phyloP scores from a whole-genome alignment of 805 yeast species.

The Hanseniaspora pseudoguilliermondii region DNA sequence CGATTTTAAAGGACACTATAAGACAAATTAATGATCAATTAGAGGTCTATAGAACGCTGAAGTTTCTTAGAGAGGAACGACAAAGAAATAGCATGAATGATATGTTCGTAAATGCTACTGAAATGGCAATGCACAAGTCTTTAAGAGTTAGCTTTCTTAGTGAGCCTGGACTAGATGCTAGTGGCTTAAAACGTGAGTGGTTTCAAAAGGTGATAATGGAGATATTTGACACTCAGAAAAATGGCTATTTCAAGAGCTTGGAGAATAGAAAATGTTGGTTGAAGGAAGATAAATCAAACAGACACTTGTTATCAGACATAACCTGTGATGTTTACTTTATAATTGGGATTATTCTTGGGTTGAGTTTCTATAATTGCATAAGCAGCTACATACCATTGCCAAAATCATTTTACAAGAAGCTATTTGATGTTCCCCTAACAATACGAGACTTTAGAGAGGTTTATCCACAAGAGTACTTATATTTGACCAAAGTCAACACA shows the following conservation, averaged over 20 bases:
- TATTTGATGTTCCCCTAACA: constrained; percentile 42
- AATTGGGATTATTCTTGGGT: constrained; percentile 76
- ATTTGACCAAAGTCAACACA: constrained; percentile 36
- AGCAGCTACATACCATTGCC: constrained; percentile 75
- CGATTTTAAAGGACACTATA: constrained; percentile 57
- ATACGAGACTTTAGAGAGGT: constrained; percentile 56
- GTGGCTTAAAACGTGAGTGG: constrained; percentile 93
- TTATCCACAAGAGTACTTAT: constrained; percentile 53
- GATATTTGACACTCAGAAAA: constrained; percentile 47
- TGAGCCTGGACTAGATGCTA: constrained; percentile 92
- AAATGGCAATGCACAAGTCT: constrained; percentile 52
- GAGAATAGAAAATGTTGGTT: constrained; percentile 78
- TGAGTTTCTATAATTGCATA: constrained; percentile 83
- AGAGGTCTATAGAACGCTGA: constrained; percentile 24
- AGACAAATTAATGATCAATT: not conserved
- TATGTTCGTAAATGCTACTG: not conserved
- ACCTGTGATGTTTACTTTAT: constrained; percentile 49
- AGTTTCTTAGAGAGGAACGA: constrained; percentile 35
- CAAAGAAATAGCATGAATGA: not conserved
- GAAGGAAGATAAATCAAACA: constrained; percentile 26
- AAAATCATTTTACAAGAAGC: constrained; percentile 57
- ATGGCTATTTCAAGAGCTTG: constrained; percentile 52
- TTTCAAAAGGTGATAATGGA: constrained; percentile 60
- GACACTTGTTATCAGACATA: constrained; percentile 17
- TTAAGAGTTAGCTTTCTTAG: constrained; percentile 66